Evolutionary conservation across 1,284 basidiomycete genomes (phyloP).

Genomic region (Hypsizygus ulmarius): DNA sequence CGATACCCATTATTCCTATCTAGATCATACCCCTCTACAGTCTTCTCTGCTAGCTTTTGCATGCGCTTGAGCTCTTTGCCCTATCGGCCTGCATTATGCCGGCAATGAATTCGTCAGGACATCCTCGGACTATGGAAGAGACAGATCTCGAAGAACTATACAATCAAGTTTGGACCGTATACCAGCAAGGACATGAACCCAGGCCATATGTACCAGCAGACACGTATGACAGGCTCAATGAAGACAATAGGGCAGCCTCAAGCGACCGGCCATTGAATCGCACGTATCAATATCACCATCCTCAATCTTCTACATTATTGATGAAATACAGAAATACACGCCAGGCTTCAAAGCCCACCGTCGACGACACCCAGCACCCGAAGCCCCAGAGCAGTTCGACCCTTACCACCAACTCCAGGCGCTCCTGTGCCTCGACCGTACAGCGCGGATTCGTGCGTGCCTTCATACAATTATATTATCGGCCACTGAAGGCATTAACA

Average conservation of each 20-base stretch:
- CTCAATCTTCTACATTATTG: background rate
- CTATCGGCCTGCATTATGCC: conserved; percentile 11
- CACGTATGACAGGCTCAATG: conserved; percentile 9
- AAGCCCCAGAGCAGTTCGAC: conserved; percentile 21
- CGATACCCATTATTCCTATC: conserved; percentile 11
- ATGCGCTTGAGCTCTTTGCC: background rate
- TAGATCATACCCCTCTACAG: conserved; percentile 6
- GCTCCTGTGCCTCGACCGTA: conserved; percentile 8
- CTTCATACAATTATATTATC: background rate
- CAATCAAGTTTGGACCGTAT: conserved; percentile 18
- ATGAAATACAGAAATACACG: background rate
- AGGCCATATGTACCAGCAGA: conserved; percentile 3
- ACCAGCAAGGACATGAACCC: conserved; percentile 8
- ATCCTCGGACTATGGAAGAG: conserved; percentile 14
- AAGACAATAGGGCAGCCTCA: background rate
- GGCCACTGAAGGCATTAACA: background rate
- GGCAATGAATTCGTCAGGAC: conserved; percentile 3
- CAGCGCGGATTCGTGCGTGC: conserved; percentile 16
- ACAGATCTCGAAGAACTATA: conserved; percentile 18
- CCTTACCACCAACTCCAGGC: conserved; percentile 30
- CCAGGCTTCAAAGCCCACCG: conserved; percentile 13
- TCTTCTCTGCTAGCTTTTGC: background rate
- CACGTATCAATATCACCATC: conserved; percentile 8
- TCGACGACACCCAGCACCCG: conserved; percentile 17
- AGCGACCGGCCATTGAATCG: conserved; percentile 4